Evolutionary conservation across 192 early-diverging fungal genomes (phyloP), one percentile per base, ranked within the genome.

Genomic region (Chytriomyces sp.): DNA sequence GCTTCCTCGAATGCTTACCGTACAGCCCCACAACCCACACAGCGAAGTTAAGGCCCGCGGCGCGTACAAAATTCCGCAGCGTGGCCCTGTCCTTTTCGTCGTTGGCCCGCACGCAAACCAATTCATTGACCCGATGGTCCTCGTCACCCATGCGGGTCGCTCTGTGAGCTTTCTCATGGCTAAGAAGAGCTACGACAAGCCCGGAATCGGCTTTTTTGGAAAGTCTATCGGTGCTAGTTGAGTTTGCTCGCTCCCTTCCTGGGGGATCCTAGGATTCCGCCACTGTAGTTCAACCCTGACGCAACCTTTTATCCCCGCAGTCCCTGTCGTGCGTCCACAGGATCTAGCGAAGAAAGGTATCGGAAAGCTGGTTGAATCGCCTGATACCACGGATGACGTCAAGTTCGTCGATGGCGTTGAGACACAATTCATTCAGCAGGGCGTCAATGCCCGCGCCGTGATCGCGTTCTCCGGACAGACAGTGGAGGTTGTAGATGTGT

Each of bases 81-180:
- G 87, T 19, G 98, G 96, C 0, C 98, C 98, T 8, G 89, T 98
- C 39, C 93, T 99, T 52, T 98, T 99, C 84, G 93, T 96, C 12
- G 92, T 77, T 37, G 79, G 73, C 25, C 85, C 81, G 26, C 80
- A 84, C 73, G 78, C 81, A 14, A 77, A 83, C 65, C 80, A 93
- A 89, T 98, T 99, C 83, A 90, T 99, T 34, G 97, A 99, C 79
- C 94, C 96, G 4, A 67, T 96, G 39, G 90, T 97, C 66, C 80
- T 99, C 14, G 89, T 96, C 72, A 88, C 86, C 58, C 90, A 93
- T 65, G 92, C 91, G 52, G 80, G 85, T 30, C 84, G 96, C 60
- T 83, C 86, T 34, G 90, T 93, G 14, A 32, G 49, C 12, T 94
- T 92, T 64, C 55, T 95, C 52, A 86, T 73, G 59, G 71, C 71